Base-by-base conservation (phyloP, 2,329 filamentous ascomycete species). In the Sclerotinia spermophila region DNA sequence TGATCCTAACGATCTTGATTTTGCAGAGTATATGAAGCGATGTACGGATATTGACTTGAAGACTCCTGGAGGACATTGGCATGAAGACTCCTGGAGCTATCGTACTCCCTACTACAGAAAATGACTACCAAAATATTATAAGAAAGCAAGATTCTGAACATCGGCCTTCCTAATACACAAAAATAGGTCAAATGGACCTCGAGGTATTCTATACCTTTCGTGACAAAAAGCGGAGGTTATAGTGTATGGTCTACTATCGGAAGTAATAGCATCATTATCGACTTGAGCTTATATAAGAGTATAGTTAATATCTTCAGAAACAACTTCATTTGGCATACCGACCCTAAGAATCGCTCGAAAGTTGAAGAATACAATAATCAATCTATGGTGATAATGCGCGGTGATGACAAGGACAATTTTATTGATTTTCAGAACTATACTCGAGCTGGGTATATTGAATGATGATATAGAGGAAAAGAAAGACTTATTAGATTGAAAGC, bases 191-290 rank as follows among this genome's bases (percentile, higher is more conserved):
- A 69, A 69, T 70, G 24, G 48, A 58, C 62, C 24, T 64, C 24
- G 27, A 40, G 21, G 30, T 7, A 33, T 30, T 55, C 44, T 17
- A 71, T 78, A 19, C 72, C 75, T 8, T 78, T 79, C 56, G 74
- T 75, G 2, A 42, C 70, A 5, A 76, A 74, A 56, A 67, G 73
- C n/a, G 77, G 76, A 27, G 77, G 77, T 24, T 74, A 76, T 33
- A 78, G 77, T 60, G 62, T 67, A 48, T 78, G 73, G 73, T 78
- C 76, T 21, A 78, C 77, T 11, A 77, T 77, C 45, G 74, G 71
- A 24, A 71, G 71, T 7, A 56, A 72, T 6, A 76, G 77, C 17
- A 70, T 77, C n/a, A 71, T 78, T 35, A 75, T 79, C 68, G 77
- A 79, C 55, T 61, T 78, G 24, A 71, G 69, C 40, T 56, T 69